Evolutionary conservation across 2,329 filamentous ascomycete species (phyloP).

Genomic region (Penicillium sp.): DNA sequence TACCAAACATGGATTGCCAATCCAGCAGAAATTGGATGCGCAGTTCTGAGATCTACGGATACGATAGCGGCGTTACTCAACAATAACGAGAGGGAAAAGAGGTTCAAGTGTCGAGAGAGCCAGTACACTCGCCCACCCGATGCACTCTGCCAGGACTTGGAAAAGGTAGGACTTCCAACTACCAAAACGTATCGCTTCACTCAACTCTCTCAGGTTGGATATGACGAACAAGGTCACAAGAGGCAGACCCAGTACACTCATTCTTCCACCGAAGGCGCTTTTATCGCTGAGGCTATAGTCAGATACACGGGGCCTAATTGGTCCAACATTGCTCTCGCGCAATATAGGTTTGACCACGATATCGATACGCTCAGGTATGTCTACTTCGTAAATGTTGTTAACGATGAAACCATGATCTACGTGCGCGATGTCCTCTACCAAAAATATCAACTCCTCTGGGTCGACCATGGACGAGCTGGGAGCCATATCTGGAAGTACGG

Average conservation of each 20-base stretch:
- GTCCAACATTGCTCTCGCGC: not conserved
- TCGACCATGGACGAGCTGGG: rapidly evolving
- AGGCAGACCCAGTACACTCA: not conserved
- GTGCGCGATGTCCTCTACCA: not conserved
- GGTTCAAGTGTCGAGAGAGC: not conserved
- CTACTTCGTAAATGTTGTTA: not conserved
- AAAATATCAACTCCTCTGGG: not conserved
- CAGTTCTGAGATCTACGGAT: not conserved
- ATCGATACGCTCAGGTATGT: slow-evolving; percentile 1
- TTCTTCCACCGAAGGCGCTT: not conserved
- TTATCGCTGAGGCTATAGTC: not conserved
- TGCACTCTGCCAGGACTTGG: not conserved
- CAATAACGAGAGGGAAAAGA: not conserved
- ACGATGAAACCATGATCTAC: not conserved
- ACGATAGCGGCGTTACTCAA: not conserved
- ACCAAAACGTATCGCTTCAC: not conserved
- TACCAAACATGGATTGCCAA: not conserved
- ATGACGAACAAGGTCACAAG: not conserved
- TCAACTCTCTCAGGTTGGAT: not conserved
- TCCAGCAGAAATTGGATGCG: not conserved
- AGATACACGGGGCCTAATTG: not conserved
- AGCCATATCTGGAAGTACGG: not conserved
- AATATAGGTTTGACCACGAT: slow-evolving; percentile 2
- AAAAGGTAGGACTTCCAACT: not conserved
- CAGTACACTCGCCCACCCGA: not conserved